phyloP scores from a whole-genome alignment of 352 stramenopile species.

The Pythium oligandrum region DNA sequence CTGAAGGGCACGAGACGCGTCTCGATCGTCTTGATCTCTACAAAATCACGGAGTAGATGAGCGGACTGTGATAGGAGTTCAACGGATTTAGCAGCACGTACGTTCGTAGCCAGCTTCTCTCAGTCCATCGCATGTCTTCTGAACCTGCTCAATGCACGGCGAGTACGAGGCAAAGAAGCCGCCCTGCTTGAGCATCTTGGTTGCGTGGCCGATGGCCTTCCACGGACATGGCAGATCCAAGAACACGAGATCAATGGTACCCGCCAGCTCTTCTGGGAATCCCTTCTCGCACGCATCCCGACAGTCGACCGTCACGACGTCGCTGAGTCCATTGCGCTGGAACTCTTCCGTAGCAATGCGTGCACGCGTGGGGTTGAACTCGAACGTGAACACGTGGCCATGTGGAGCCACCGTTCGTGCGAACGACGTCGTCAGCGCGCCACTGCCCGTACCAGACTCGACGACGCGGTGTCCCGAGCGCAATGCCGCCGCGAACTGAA shows the following conservation, averaged over 20 bases:
- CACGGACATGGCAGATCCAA: conserved; percentile 98
- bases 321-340: conserved; percentile 82
- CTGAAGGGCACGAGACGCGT: conserved; percentile 89
- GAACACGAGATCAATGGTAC: conserved; percentile 93
- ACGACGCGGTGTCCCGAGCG: conserved; percentile 89
- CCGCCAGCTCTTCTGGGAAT: conserved; percentile 58
- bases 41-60: neutral
- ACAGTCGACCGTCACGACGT: conserved; percentile 92
- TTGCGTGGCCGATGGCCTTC: conserved; percentile 91
- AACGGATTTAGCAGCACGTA: conserved; percentile 20
- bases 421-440: conserved; percentile 92
- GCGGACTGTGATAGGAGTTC: too few species aligned
- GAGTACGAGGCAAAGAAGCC: conserved; percentile 95
- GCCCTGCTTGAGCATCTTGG: conserved; percentile 90
- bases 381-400: conserved; percentile 96
- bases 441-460: conserved; percentile 90
- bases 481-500: conserved; percentile 89
- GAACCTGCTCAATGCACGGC: conserved; percentile 99
- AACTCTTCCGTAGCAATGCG: conserved; percentile 94
- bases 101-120: conserved; percentile 78
- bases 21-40: conserved; percentile 89
- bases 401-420: conserved; percentile 84
- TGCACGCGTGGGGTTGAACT: conserved; percentile 96
- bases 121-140: conserved; percentile 82
- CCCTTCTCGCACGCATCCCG: conserved; percentile 94